Evolutionary conservation across 1,284 basidiomycete genomes (phyloP), one percentile per base, ranked within the genome.

Genomic region (Rhodotorula mucilaginosa): DNA sequence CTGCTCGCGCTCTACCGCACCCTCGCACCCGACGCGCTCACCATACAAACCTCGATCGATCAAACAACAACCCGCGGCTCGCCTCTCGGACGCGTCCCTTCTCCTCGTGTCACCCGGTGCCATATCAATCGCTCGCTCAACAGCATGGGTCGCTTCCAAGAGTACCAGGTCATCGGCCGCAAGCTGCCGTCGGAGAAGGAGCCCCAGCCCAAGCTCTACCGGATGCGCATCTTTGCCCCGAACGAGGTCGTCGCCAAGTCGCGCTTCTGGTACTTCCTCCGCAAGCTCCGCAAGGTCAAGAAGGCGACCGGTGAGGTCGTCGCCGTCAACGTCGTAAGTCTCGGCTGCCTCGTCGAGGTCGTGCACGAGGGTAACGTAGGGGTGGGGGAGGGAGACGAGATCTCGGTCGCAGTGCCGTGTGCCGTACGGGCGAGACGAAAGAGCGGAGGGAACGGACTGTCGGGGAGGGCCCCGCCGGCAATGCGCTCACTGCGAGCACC

Each of bases 241-340:
- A 99, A 99, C 84, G 93, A 97, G 79, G 85, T 97, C 78, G 93
- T 99, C 80, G 97, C 97, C 81, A 98, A 99, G 87, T 97, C 92
- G 72, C 90, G 96, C 76, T 99, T 97, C 91, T 99, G 97, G 96
- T 99, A 98, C 87, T 99, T 97, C 88, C 87, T 99, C 78, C 93
- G 96, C 82, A 91, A 96, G 84, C 83, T 97, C 80, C 93, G 97
- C 85, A 99, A 99, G 88, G 95, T 96, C 85, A 99, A 99, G 88
- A 97, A 97, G 86, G 94, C 95, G 84, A 93, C 88, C 83, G 97
- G 96, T 82, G 96, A 99, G 87, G 94, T 99, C 83, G 94, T 99
- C 83, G 93, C 92, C 82, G 89, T 99, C 85, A 96, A 97, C 85
- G 87, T 92, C 84, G 94, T 97, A 82, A 85, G 93, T 68, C 34